Percentiles rank a stretch among this genome's conserved stretches.
Conservation (phyloP, 306 rosid genomes). For the Fragaria nilgerrensis region DNA sequence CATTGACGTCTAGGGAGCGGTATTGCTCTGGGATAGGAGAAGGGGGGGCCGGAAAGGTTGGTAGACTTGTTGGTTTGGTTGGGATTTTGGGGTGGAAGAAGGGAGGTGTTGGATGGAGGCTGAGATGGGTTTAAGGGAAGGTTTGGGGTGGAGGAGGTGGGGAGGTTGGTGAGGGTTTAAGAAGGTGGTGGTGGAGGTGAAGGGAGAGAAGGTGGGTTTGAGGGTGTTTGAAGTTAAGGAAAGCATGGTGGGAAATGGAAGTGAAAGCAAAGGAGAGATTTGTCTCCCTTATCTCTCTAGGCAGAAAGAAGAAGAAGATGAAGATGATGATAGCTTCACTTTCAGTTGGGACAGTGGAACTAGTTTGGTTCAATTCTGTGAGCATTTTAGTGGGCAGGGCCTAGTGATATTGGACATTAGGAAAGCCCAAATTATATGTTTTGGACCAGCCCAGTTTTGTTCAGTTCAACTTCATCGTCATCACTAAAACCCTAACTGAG, state of each 20-base stretch:
- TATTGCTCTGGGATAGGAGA: constrained; percentile 48
- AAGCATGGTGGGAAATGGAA: constrained; percentile 30
- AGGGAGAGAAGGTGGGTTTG: neutral
- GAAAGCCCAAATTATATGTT: neutral
- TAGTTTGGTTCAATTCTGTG: neutral
- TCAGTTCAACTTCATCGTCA: neutral
- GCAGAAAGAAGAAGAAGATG: neutral
- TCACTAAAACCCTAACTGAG: neutral
- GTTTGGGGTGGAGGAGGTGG: neutral
- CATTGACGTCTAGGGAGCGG: constrained; percentile 46
- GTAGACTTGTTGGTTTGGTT: constrained; percentile 45
- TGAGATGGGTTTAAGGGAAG: constrained; percentile 6
- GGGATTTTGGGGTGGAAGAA: neutral
- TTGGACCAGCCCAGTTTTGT: neutral
- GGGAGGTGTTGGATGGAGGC: constrained; percentile 4
- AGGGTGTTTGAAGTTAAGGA: constrained; percentile 25
- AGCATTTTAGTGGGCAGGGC: neutral
- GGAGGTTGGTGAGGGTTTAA: constrained; percentile 4
- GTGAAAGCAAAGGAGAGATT: neutral
- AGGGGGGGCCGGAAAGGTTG: constrained; percentile 92
- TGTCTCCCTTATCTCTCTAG: constrained; percentile 30
- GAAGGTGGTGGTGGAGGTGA: neutral
- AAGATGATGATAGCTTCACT: neutral
- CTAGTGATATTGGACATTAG: neutral
- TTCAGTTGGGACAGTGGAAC: neutral